These are phyloP conservation scores for Kodamaea laetipori DNA, from an alignment of 805 yeast species.

Conservation along the genomic window DNA sequence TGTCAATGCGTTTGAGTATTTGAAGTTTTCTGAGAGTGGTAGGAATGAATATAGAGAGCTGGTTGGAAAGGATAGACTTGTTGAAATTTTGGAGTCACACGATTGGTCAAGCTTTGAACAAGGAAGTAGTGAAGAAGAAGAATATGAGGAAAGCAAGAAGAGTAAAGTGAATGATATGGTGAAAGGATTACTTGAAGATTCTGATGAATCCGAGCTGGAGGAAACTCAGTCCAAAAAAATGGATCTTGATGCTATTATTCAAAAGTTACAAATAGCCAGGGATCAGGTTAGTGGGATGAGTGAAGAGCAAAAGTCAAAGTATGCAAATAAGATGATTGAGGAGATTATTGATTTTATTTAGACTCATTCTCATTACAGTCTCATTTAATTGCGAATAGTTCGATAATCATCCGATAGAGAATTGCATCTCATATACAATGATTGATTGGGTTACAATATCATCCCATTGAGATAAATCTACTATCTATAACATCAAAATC, in stretches of 20 bases:
- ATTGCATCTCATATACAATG: no score
- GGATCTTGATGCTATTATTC: conserved; percentile 34
- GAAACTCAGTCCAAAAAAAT: conserved; percentile 10
- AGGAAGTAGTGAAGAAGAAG: conserved; percentile 9
- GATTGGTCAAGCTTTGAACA: conserved; percentile 43
- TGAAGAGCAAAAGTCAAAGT: conserved; percentile 30
- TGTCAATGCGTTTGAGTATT: conserved; percentile 45
- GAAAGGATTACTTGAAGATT: conserved; percentile 23
- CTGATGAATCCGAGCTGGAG: conserved; percentile 13
- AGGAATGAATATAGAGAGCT: conserved; percentile 46
- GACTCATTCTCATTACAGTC: no score
- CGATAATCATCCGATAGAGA: no score
- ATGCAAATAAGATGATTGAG: conserved; percentile 38
- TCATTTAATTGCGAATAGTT: no score
- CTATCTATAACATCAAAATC: no score
- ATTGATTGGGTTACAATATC: no score
- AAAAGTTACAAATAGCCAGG: conserved; percentile 39
- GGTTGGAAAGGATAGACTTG: conserved; percentile 44
- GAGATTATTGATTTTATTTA: conserved; percentile 43
- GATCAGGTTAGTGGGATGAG: conserved; percentile 26
- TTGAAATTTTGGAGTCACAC: conserved; percentile 50
- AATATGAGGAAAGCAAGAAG: conserved; percentile 25
- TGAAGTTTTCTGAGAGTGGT: conserved; percentile 35
- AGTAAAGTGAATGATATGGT: conserved; percentile 30
- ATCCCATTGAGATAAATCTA: no score